Evolutionary conservation across 495 filamentous ascomycete genomes (phyloP), one percentile per base, ranked within the genome.

Genomic region (Letharia lupina): DNA sequence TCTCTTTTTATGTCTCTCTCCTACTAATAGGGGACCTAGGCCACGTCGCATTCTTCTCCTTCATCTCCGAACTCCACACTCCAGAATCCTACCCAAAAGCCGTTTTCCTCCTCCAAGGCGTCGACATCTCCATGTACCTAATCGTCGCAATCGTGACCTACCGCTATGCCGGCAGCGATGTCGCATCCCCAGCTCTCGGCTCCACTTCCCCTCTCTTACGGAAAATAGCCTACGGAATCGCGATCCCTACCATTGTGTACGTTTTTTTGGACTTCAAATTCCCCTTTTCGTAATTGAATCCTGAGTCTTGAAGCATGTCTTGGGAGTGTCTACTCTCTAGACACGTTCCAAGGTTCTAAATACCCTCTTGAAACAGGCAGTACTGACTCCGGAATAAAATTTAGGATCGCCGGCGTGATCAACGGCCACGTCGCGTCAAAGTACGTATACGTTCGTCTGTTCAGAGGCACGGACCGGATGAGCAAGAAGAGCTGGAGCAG

Each of bases 161-260:
- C 77, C 79, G 75, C 74, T 95, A 84, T 71, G 85, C 86, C 41
- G 91, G 91, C n/a, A 73, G 74, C 2, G 75, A 77, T n/a, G 90
- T 93, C 50, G 68, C 76, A 9, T 86, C 85, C 2, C 90, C 90
- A 0, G 89, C 89, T 6, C 80, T 93, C 0, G 81, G 85, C 20
- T 86, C 86, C 0, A 85, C 88, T 12, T 80, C 84, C 15, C 76
- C 77, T 2, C 39, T 83, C 0, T 73, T 93, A 20, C 82, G 83
- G 65, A 91, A 90, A 74, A 74, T 92, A 47, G 88, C 89, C 4
- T 96, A 89, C 70, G 91, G 90, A 23, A 79, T 95, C 66, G 90
- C 90, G 41, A 79, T 91, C 20, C 91, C 91, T 0, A 90, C 88
- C 20, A 85, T 80, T 35, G 71, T 82, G 23, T 28, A 28, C 23